A percentile compares a stretch with the other conserved stretches of the same genome.
phyloP scores from a whole-genome alignment of 768 basidiomycete genomes.

The Cystofilobasidium macerans region DNA sequence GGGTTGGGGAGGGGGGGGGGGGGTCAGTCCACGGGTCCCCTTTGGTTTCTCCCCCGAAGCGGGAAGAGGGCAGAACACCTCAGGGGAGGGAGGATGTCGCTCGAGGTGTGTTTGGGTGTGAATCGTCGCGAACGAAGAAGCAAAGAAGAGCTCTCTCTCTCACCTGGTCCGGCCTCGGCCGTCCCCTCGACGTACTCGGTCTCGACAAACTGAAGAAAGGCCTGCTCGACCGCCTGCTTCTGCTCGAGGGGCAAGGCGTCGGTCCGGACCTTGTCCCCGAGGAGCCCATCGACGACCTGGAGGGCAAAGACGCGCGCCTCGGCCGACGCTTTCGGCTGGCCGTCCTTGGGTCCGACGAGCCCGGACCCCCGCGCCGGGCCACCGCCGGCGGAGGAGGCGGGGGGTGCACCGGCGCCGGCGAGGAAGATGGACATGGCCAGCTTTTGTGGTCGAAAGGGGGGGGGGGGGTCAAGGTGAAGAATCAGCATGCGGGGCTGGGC shows the following conservation, averaged over 20 bases:
- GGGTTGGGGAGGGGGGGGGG: too few relatives aligned
- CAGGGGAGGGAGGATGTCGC: conserved; percentile 5
- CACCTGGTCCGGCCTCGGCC: conserved; percentile 74
- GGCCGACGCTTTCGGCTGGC: conserved; percentile 35
- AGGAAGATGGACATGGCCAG: conserved; percentile 38
- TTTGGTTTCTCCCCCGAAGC: neutral
- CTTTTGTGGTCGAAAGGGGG: conserved; percentile 27
- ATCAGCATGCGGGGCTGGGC: neutral
- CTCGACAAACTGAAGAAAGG: conserved; percentile 69
- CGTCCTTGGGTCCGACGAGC: too few relatives aligned
- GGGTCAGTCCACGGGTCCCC: too few relatives aligned
- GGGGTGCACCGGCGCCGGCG: conserved; percentile 38
- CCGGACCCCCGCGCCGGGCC: too few relatives aligned
- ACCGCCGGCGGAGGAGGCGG: conserved; percentile 30
- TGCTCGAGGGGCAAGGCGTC: conserved; percentile 32
- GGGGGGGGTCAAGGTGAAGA: neutral
- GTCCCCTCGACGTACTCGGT: conserved; percentile 77
- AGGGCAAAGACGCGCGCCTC: conserved; percentile 37
- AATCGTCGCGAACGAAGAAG: too few relatives aligned
- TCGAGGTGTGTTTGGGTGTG: neutral
- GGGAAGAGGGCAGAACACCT: neutral
- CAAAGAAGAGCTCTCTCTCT: too few relatives aligned
- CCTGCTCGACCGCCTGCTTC: conserved; percentile 50
- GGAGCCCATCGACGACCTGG: conserved; percentile 37
- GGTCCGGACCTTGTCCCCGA: conserved; percentile 38